phyloP scores from a whole-genome alignment of 2,329 filamentous ascomycete species.

The Diaporthe vaccinii region DNA sequence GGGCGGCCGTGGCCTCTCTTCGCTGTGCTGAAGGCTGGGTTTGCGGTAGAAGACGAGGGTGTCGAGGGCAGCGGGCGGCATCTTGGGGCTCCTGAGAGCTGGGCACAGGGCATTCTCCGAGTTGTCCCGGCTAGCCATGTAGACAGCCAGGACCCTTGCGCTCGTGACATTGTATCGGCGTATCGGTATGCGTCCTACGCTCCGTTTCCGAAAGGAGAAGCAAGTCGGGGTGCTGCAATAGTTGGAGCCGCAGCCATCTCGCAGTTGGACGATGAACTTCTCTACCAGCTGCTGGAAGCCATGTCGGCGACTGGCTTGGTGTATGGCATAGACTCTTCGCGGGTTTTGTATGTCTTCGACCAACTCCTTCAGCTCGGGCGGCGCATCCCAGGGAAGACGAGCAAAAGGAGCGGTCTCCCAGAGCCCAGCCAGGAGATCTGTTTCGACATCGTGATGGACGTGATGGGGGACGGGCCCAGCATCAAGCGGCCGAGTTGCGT shows the following conservation, averaged over 20 bases:
- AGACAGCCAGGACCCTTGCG: slow-evolving; percentile 83
- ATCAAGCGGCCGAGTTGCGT: slow-evolving; percentile 54
- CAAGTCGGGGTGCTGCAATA: slow-evolving; percentile 83
- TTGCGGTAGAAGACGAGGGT: slow-evolving; percentile 62
- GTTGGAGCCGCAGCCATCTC: slow-evolving; percentile 80
- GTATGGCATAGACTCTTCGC: slow-evolving; percentile 70
- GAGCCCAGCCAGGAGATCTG: slow-evolving; percentile 67
- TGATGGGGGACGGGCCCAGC: slow-evolving; percentile 46
- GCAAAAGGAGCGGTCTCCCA: slow-evolving; percentile 74
- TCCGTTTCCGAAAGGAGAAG: slow-evolving; percentile 80
- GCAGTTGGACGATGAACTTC: slow-evolving; percentile 85
- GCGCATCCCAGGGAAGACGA: slow-evolving; percentile 71
- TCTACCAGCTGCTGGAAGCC: slow-evolving; percentile 77
- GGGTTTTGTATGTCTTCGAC: slow-evolving; percentile 73
- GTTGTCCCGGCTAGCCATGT: slow-evolving; percentile 84
- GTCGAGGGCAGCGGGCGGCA: slow-evolving; percentile 60
- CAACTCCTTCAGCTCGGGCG: slow-evolving; percentile 66
- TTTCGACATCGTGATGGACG: slow-evolving; percentile 51
- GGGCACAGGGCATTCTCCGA: slow-evolving; percentile 79
- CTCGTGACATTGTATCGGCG: slow-evolving; percentile 86
- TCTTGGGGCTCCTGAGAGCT: slow-evolving; percentile 57
- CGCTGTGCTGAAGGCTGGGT: slow-evolving; percentile 13
- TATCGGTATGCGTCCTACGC: slow-evolving; percentile 76
- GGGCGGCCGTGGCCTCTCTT: slow-evolving; percentile 42
- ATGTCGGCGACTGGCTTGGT: slow-evolving; percentile 72